These are phyloP conservation scores for Pistacia integerrima DNA, from an alignment of 345 rosid species.

Conservation along the genomic window DNA sequence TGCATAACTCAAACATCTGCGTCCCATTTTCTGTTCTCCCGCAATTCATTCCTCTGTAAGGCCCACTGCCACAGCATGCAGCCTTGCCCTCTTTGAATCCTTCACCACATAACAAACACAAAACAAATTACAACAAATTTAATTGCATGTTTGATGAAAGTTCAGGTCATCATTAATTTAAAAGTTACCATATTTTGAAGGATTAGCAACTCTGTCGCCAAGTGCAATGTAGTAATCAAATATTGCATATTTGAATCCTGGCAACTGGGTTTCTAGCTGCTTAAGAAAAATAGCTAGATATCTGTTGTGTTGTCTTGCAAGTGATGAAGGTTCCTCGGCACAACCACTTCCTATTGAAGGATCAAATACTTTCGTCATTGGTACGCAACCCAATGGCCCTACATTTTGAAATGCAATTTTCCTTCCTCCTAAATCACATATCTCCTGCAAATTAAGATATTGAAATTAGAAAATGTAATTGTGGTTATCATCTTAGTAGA, in stretches of 20 bases:
- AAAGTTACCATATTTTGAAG: slow-evolving; percentile 20
- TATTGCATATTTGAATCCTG: slow-evolving; percentile 34
- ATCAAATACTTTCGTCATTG: slow-evolving; percentile 12
- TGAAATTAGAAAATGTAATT: background rate
- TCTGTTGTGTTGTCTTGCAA: slow-evolving; percentile 34
- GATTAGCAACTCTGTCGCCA: background rate
- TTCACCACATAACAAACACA: no score
- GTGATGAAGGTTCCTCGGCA: slow-evolving; percentile 18
- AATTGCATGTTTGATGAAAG: no score
- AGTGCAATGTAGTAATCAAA: slow-evolving; percentile 39
- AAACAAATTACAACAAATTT: no score
- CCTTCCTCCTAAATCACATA: slow-evolving; percentile 35
- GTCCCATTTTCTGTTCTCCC: background rate
- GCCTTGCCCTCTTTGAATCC: no score
- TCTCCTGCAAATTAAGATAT: slow-evolving; percentile 7
- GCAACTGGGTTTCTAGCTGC: background rate
- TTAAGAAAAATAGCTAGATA: background rate
- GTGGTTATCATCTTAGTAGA: background rate
- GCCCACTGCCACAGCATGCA: no score
- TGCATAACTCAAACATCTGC: slow-evolving; percentile 18
- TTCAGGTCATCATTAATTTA: no score
- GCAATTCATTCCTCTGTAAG: no score
- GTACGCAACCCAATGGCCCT: slow-evolving; percentile 45
- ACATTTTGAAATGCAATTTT: slow-evolving; percentile 29
- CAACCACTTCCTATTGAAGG: slow-evolving; percentile 14